These are phyloP conservation scores for Allium fistulosum DNA, from an alignment of 106 monocot genomes.

Conservation along the genomic window DNA sequence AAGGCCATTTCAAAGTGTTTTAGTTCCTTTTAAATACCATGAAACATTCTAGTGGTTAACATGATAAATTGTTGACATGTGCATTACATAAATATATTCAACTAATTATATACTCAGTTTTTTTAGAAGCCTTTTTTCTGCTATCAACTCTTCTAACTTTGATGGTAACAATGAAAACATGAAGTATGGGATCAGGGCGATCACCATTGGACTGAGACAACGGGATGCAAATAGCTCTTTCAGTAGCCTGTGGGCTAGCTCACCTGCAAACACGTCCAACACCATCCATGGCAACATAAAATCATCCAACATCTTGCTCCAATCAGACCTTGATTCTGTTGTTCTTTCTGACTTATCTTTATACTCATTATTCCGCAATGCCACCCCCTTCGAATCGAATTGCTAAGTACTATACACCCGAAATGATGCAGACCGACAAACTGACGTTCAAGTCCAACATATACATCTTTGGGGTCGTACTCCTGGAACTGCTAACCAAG, in stretches of 20 bases:
- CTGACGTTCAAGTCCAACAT: constrained; percentile 67
- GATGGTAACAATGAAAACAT: no score
- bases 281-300: constrained; percentile 80
- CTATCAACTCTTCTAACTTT: no score
- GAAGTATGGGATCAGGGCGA: constrained; percentile 63
- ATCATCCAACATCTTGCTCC: constrained; percentile 80
- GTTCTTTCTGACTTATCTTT: constrained; percentile 58
- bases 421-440: constrained; percentile 53
- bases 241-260: constrained; percentile 53
- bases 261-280: constrained; percentile 46
- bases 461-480: constrained; percentile 85
- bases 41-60: no score
- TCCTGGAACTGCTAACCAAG: constrained; percentile 87
- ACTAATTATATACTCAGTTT: no score
- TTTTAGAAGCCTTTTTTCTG: no score
- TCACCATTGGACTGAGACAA: constrained; percentile 73
- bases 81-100: no score
- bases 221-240: constrained; percentile 54
- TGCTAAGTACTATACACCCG: constrained; percentile 76
- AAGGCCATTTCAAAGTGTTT: no score
- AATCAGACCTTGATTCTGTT: constrained; percentile 36
- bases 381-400: constrained; percentile 13
- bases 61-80: no score
- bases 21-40: no score
- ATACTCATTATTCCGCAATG: constrained; percentile 30